phyloP scores from a whole-genome alignment of 768 basidiomycete genomes.

The Sistotremastrum niveocremeum region DNA sequence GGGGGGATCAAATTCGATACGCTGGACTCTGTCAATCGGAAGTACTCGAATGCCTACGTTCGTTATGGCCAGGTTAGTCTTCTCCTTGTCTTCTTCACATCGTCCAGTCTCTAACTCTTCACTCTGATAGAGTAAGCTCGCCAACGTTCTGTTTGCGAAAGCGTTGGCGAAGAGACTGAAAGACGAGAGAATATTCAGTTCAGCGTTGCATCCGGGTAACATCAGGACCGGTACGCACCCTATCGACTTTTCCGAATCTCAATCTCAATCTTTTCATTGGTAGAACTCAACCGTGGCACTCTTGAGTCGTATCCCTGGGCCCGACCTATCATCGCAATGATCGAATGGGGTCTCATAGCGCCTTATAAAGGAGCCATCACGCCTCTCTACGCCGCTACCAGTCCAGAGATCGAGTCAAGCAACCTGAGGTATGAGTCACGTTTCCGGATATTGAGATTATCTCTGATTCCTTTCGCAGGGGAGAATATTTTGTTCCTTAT shows the following conservation, averaged over 20 bases:
- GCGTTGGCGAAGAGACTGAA: conserved; percentile 1
- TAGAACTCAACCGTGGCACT: conserved; percentile 1
- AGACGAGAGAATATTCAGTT: too few relatives aligned
- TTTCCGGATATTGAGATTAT: too few relatives aligned
- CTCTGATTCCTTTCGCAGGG: too few relatives aligned
- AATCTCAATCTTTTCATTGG: not conserved
- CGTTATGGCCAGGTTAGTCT: conserved; percentile 2
- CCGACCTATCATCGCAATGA: not conserved
- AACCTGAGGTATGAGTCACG: not conserved
- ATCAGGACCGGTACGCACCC: too few relatives aligned
- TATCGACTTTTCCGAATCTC: too few relatives aligned
- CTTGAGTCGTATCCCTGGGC: not conserved
- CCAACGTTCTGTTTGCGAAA: conserved; percentile 9
- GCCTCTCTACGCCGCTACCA: conserved; percentile 20
- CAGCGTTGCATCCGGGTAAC: too few relatives aligned
- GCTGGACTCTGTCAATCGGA: conserved; percentile 1
- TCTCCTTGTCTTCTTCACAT: not conserved
- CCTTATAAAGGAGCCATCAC: conserved; percentile 6
- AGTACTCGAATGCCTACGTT: not conserved
- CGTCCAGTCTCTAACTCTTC: not conserved
- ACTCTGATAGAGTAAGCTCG: conserved; percentile 4
- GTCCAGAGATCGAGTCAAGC: conserved; percentile 12
- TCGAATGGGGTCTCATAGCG: not conserved
- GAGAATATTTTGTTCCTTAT: conserved; percentile 15
- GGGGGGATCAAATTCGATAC: not conserved